Evolutionary conservation across 371 early-diverging fungal species (phyloP).

Genomic region (Saksenaea vasiformis): DNA sequence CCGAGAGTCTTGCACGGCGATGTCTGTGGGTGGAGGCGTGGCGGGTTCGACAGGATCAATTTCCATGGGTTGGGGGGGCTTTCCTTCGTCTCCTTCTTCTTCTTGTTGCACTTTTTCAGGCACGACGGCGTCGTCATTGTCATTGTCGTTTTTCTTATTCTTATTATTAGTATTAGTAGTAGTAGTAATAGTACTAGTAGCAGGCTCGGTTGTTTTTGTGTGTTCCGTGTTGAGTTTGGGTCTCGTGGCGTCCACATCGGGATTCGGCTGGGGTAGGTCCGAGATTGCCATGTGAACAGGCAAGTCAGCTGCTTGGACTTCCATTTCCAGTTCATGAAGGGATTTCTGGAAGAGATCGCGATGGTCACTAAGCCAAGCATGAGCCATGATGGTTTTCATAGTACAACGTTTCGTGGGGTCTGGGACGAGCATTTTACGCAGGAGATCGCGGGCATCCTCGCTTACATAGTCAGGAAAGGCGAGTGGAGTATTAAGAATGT

Average conservation of each 20-base stretch:
- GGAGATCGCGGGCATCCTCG: conserved; percentile 46
- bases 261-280: conserved; percentile 3
- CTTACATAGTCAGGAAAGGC: conserved; percentile 56
- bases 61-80: not conserved
- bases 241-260: conserved; percentile 7
- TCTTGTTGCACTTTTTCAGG: not conserved
- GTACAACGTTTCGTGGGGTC: conserved; percentile 56
- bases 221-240: conserved; percentile 3
- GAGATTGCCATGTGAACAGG: conserved; percentile 7
- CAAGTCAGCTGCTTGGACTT: conserved; percentile 13
- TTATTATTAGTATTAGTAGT: too few relatives aligned
- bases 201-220: not conserved
- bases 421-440: conserved; percentile 62
- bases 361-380: conserved; percentile 43
- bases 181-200: too few relatives aligned
- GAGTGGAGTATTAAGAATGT: conserved; percentile 62
- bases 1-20: not conserved
- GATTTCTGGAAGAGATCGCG: conserved; percentile 15
- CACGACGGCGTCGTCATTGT: not conserved
- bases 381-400: conserved; percentile 59
- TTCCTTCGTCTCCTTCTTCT: too few relatives aligned
- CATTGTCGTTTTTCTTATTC: too few relatives aligned
- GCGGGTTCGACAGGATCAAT: not conserved
- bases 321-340: conserved; percentile 19
- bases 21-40: not conserved